These are phyloP conservation scores for Echites panduratus DNA, from an alignment of 257 asterid genomes.

Conservation along the genomic window DNA sequence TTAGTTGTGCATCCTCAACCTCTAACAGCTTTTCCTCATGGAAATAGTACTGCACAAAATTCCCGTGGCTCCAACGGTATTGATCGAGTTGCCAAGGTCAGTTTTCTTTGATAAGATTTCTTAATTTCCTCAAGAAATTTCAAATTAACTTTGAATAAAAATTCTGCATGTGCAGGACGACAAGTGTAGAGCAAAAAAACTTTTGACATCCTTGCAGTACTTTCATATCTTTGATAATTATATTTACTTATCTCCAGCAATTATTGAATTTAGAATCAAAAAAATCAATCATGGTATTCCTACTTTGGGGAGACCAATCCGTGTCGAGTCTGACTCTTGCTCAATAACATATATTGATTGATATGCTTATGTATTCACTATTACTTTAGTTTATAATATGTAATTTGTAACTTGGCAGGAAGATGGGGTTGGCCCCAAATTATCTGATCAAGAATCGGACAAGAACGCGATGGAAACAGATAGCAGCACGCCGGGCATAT, in stretches of 20 bases:
- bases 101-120: background rate
- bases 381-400: too few relatives aligned
- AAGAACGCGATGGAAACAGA: slow-evolving; percentile 38
- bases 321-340: too few relatives aligned
- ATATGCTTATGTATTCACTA: too few relatives aligned
- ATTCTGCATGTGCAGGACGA: background rate
- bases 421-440: slow-evolving; percentile 34
- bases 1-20: slow-evolving; percentile 10
- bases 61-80: slow-evolving; percentile 43
- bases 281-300: too few relatives aligned
- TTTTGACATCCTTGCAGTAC: background rate
- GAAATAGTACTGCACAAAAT: slow-evolving; percentile 25
- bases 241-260: too few relatives aligned
- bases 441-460: slow-evolving; percentile 33
- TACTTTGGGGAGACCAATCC: too few relatives aligned
- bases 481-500: slow-evolving; percentile 60
- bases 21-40: slow-evolving; percentile 23
- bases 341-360: too few relatives aligned
- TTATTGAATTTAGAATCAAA: too few relatives aligned
- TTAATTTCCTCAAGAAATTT: too few relatives aligned
- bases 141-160: too few relatives aligned
- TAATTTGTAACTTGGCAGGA: slow-evolving; percentile 21
- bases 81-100: slow-evolving; percentile 53
- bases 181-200: background rate
- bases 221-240: too few relatives aligned